These are phyloP conservation scores for Penicillium malachiteum DNA, from an alignment of 495 filamentous ascomycete genomes.

Conservation along the genomic window DNA sequence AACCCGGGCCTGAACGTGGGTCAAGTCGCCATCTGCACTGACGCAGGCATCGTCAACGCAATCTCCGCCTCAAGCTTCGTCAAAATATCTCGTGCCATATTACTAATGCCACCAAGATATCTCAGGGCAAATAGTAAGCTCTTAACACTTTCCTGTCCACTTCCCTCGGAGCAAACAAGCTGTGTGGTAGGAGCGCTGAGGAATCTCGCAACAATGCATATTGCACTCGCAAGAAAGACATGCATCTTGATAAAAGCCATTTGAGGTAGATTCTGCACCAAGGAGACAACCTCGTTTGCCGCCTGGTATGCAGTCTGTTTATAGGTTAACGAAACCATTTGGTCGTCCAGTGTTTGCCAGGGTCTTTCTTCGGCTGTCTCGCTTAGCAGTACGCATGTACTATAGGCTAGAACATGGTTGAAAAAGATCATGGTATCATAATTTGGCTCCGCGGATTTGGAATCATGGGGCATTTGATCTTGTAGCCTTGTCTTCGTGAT, in stretches of 20 bases:
- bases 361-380: background rate
- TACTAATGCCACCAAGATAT: background rate
- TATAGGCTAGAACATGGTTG: background rate
- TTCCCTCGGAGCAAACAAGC: background rate
- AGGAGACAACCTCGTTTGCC: background rate
- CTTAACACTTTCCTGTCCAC: background rate
- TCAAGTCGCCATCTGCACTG: background rate
- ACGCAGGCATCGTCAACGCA: background rate
- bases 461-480: background rate
- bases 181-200: background rate
- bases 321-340: background rate
- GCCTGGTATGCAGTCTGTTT: constrained; percentile 1
- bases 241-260: constrained; percentile 1
- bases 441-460: background rate
- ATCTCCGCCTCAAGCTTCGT: background rate
- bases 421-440: background rate
- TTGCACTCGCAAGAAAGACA: background rate
- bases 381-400: background rate
- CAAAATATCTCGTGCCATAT: background rate
- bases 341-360: background rate
- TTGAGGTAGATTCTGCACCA: background rate
- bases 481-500: background rate
- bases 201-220: background rate
- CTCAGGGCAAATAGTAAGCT: background rate
- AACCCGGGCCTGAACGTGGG: too few relatives aligned